A percentile compares a stretch with the other conserved stretches of the same genome.
Evolutionary conservation across 306 rosid genomes (phyloP).

Genomic region (Pyrus bretschneideri): DNA sequence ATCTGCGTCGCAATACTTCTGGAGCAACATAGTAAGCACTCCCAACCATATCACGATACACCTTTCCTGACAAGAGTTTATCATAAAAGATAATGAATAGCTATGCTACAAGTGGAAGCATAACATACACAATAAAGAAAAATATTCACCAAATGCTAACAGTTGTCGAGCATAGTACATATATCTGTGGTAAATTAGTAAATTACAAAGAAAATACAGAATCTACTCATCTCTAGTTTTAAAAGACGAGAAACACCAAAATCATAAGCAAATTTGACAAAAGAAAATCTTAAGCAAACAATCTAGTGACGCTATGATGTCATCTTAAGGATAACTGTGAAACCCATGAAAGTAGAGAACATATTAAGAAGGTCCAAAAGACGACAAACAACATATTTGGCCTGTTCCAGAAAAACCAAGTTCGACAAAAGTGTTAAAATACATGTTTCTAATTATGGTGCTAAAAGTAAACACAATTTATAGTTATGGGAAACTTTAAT

Average conservation of each 20-base stretch:
- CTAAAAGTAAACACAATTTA: not conserved
- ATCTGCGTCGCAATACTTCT: slow-evolving; percentile 64
- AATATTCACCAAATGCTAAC: not conserved
- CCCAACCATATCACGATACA: slow-evolving; percentile 68
- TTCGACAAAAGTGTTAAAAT: not conserved
- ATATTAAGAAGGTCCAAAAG: not conserved
- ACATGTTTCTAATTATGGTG: not conserved
- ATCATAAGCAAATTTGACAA: no score
- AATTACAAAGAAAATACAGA: not conserved
- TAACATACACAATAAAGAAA: not conserved
- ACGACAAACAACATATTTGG: not conserved
- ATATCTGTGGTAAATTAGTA: not conserved
- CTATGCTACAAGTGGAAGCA: not conserved
- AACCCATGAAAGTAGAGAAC: not conserved
- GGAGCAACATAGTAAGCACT: slow-evolving; percentile 94
- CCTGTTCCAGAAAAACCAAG: not conserved
- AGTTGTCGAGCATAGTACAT: not conserved
- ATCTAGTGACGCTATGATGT: not conserved
- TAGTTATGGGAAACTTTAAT: not conserved
- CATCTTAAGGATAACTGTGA: not conserved
- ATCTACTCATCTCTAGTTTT: not conserved
- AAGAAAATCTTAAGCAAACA: not conserved
- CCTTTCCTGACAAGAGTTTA: slow-evolving; percentile 49
- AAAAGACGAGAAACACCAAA: not conserved
- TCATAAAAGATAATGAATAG: not conserved